These are phyloP conservation scores for Cutaneotrichosporon cutaneum DNA, from an alignment of 1,284 basidiomycete species.

Conservation along the genomic window DNA sequence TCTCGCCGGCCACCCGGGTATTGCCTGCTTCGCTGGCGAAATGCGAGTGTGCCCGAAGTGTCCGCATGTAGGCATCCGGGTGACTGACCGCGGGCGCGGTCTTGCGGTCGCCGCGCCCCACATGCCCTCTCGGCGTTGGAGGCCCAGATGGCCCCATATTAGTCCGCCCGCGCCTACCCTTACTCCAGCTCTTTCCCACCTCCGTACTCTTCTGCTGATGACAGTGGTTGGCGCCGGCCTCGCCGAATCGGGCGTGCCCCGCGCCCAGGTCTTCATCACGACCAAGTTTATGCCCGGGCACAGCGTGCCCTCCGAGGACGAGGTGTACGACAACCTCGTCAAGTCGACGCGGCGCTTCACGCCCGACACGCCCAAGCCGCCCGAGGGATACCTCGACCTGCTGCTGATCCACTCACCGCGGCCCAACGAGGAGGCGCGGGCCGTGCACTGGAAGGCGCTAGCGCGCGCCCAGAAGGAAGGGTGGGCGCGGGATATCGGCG, in stretches of 20 bases:
- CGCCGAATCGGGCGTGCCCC: constrained; percentile 22
- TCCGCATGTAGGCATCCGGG: background rate
- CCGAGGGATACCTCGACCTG: constrained; percentile 64
- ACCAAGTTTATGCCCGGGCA: constrained; percentile 64
- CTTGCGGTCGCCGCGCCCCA: background rate
- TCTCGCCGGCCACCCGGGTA: background rate
- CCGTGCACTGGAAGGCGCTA: constrained; percentile 42
- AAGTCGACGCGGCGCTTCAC: constrained; percentile 29
- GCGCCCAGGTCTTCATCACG: constrained; percentile 54
- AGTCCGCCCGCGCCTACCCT: background rate
- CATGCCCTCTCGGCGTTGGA: background rate
- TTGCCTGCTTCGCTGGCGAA: background rate
- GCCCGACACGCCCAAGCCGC: constrained; percentile 11
- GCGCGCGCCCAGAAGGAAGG: constrained; percentile 58
- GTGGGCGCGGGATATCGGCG: constrained; percentile 68
- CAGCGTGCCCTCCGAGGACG: constrained; percentile 48
- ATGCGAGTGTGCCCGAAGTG: background rate
- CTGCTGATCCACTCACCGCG: constrained; percentile 65
- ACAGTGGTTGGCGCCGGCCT: constrained; percentile 39
- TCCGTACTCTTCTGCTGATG: background rate
- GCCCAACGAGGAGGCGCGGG: constrained; percentile 34
- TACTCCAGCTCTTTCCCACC: background rate
- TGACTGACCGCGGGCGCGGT: background rate
- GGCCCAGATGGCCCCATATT: background rate
- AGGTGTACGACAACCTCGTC: constrained; percentile 51